These are phyloP conservation scores for Isoetes taiwanensis DNA, from an alignment of 75 land plant genomes.

Conservation along the genomic window DNA sequence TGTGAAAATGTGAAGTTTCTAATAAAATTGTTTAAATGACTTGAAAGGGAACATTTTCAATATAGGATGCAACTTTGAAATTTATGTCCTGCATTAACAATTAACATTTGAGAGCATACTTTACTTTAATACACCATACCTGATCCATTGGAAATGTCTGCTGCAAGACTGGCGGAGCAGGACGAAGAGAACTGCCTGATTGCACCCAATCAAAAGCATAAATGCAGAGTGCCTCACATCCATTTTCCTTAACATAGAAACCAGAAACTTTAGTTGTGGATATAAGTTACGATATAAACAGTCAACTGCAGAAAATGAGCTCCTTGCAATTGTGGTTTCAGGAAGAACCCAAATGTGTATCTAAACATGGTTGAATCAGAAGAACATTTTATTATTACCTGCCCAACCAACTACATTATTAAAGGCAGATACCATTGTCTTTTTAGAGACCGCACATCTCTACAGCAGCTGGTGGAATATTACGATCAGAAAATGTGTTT, in stretches of 20 bases:
- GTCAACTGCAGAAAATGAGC: neutral
- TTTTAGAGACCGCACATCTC: too few species aligned
- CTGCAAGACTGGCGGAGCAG: slow-evolving; percentile 14
- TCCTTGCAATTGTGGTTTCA: too few species aligned
- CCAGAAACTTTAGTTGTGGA: neutral
- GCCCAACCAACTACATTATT: too few species aligned
- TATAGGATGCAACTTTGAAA: neutral
- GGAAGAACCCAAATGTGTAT: too few species aligned
- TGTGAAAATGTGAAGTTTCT: neutral
- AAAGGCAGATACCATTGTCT: too few species aligned
- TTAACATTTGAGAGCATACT: neutral
- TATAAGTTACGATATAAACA: neutral
- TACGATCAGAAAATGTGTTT: too few species aligned
- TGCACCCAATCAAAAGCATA: neutral
- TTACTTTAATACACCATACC: slow-evolving; percentile 23
- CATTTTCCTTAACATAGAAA: neutral
- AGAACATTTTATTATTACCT: too few species aligned
- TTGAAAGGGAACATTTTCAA: neutral
- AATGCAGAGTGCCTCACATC: neutral
- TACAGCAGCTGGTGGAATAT: too few species aligned
- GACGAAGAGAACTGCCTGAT: slow-evolving; percentile 20
- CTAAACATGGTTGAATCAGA: too few species aligned
- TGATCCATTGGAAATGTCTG: slow-evolving; percentile 32
- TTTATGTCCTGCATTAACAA: neutral
- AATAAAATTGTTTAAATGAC: neutral